Evolutionary conservation across 2,329 filamentous ascomycete species (phyloP), one percentile per base, ranked within the genome.

Genomic region (Exophiala oligosperma): DNA sequence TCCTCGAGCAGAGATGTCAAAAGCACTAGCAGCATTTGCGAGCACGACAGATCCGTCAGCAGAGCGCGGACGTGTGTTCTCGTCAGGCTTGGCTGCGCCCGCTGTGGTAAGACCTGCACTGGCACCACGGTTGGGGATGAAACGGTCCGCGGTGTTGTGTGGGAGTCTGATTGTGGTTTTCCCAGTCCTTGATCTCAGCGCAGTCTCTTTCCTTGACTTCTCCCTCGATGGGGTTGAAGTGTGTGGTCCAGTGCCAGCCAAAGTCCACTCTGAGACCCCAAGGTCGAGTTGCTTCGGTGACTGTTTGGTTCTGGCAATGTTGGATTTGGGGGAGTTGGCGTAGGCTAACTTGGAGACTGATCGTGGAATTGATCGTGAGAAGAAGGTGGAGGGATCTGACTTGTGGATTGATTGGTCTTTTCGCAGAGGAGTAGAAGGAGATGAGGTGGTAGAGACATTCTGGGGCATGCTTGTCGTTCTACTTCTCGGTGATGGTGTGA

Each of bases 301-400:
- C 58, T 87, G 83, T 56, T 85, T 84, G 43, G 79, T 78, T 64
- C 86, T 85, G 66, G 89, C 90, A 74, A 97, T 97, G 81, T 97
- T 97, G 59, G 92, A 97, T 81, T 97, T 97, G 72, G 92, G 92
- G 2, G 93, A 97, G 72, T 94, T 90, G 51, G 90, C 88, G 74
- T 90, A 88, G 41, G 84, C 79, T 41, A 81, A 77, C 78, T 87
- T 88, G 62, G 86, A 82, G 60, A 67, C 62, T n/a, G 65, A 65
- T 59, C 73, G 72, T 24, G 74, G 72, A 17, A 81, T 75, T 57
- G 82, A 87, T 70, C 89, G 89, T 62, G 89, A 82, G 70, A 96
- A 89, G 71, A 92, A 88, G 60, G 90, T 82, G 64, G 90, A 84
- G 58, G 96, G 80, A 75, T 92, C 92, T 35, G 57, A 49, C 62